Evolutionary conservation across 768 basidiomycete genomes (phyloP).

Genomic region (Tricholomella constricta): DNA sequence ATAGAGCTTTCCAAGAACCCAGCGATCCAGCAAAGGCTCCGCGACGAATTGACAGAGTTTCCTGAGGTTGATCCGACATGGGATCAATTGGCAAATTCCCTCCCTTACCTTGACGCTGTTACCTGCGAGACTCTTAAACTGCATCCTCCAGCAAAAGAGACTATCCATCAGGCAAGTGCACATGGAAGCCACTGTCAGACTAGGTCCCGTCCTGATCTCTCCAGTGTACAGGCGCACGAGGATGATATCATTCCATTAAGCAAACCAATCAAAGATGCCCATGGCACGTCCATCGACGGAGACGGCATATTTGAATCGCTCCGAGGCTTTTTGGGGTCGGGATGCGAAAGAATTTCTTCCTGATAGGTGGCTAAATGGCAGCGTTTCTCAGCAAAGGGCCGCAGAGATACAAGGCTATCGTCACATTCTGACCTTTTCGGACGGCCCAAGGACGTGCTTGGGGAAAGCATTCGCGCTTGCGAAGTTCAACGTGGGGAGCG

Average conservation of each 20-base stretch:
- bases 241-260: slow-evolving; percentile 42
- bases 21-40: slow-evolving; percentile 31
- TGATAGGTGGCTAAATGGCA: slow-evolving; percentile 41
- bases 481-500: slow-evolving; percentile 38
- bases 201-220: neutral
- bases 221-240: slow-evolving; percentile 28
- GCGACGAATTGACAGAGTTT: slow-evolving; percentile 29
- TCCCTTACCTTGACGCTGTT: slow-evolving; percentile 29
- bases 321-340: slow-evolving; percentile 43
- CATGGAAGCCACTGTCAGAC: neutral
- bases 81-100: slow-evolving; percentile 7
- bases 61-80: slow-evolving; percentile 7
- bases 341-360: slow-evolving; percentile 47
- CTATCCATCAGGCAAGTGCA: slow-evolving; percentile 6
- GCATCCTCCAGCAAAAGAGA: slow-evolving; percentile 36
- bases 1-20: slow-evolving; percentile 35
- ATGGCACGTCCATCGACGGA: slow-evolving; percentile 29
- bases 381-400: slow-evolving; percentile 18
- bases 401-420: slow-evolving; percentile 37
- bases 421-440: slow-evolving; percentile 46
- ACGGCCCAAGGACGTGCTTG: slow-evolving; percentile 47
- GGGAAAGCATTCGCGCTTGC: slow-evolving; percentile 45
- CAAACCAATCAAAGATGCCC: slow-evolving; percentile 27
- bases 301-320: too few relatives aligned
- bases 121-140: slow-evolving; percentile 42